phyloP scores from a whole-genome alignment of 768 basidiomycete species.

The Kwoniella heveanensis region DNA sequence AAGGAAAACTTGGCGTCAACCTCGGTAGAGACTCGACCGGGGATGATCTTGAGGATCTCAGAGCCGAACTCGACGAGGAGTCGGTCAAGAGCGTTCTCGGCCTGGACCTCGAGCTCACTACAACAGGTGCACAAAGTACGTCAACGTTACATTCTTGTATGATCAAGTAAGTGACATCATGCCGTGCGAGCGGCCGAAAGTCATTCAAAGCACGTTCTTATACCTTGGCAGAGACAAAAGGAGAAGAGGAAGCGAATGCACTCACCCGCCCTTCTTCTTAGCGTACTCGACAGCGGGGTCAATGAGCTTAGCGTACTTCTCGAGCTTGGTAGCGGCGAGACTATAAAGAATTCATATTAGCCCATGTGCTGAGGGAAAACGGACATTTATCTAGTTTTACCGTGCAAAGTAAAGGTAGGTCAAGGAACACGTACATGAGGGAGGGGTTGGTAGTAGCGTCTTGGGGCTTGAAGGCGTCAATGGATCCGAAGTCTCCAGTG shows the following conservation, averaged over 20 bases:
- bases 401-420: too few relatives aligned
- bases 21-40: constrained; percentile 98
- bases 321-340: constrained; percentile 86
- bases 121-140: background rate
- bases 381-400: too few relatives aligned
- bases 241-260: constrained; percentile 1
- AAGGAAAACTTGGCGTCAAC: constrained; percentile 97
- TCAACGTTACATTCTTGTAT: too few relatives aligned
- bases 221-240: background rate
- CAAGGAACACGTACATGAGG: constrained; percentile 56
- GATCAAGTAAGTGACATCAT: too few relatives aligned
- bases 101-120: constrained; percentile 68
- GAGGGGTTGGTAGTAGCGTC: constrained; percentile 99
- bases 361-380: too few relatives aligned
- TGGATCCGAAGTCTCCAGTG: constrained; percentile 93
- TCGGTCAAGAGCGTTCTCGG: constrained; percentile 80
- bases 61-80: constrained; percentile 96
- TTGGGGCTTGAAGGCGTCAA: constrained; percentile 96
- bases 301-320: constrained; percentile 69
- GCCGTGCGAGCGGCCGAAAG: too few relatives aligned
- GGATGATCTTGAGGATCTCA: constrained; percentile 91
- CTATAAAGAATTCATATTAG: constrained; percentile 57
- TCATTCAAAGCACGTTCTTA: background rate
- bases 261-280: constrained; percentile 74
- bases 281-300: constrained; percentile 55